phyloP scores from a whole-genome alignment of 345 rosid species.

The Physaria fendleri region DNA sequence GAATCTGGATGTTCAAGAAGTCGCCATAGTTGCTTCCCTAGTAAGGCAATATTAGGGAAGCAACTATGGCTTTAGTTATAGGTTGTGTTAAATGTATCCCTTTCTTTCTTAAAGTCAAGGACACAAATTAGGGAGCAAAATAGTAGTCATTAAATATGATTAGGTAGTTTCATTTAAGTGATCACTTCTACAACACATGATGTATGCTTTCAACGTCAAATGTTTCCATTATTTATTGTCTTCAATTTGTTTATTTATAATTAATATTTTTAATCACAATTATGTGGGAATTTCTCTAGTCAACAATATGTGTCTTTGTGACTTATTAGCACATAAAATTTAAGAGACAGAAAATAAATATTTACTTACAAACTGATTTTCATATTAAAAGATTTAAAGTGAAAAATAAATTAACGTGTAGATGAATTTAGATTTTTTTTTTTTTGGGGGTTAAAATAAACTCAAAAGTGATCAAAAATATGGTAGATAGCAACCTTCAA shows the following conservation, averaged over 20 bases:
- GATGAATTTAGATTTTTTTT: too few relatives aligned
- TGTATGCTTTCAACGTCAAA: slow-evolving; percentile 1
- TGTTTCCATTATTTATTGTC: not conserved
- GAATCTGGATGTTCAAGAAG: too few relatives aligned
- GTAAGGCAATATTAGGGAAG: too few relatives aligned
- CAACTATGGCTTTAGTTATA: not conserved
- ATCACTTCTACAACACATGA: slow-evolving; percentile 3
- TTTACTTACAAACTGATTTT: too few relatives aligned
- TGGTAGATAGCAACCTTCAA: slow-evolving; percentile 26
- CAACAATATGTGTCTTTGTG: not conserved
- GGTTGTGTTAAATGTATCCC: not conserved
- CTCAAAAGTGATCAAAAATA: not conserved
- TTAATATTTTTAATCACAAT: not conserved
- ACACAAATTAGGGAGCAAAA: slow-evolving; percentile 1
- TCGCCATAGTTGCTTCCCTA: too few relatives aligned
- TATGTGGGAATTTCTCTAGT: not conserved
- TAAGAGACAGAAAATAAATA: not conserved
- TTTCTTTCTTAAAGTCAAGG: not conserved
- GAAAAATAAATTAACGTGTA: not conserved
- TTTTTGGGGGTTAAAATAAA: too few relatives aligned
- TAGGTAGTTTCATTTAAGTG: slow-evolving; percentile 19
- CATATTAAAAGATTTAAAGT: not conserved
- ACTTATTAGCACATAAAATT: not conserved
- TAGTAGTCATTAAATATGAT: slow-evolving; percentile 8
- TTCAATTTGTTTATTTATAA: not conserved